Base-by-base conservation (phyloP, 2,329 filamentous ascomycete species). In the Pseudogymnoascus sp. region DNA sequence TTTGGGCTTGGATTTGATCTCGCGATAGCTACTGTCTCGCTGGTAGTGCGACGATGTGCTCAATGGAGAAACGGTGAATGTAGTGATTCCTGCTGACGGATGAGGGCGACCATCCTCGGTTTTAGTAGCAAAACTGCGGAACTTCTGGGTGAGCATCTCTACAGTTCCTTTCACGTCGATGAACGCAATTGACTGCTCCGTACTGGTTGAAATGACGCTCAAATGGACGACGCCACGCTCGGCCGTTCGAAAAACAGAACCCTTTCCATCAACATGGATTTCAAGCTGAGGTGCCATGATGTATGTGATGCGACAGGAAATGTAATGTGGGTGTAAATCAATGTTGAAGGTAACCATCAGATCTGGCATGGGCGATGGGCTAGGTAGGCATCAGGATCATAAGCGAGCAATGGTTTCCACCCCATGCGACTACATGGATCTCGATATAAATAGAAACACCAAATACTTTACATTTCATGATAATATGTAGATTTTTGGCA, bases 191-290 rank as follows among this genome's bases (percentile, higher is more conserved):
- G 43, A 18, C 43, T 53, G 43, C n/a, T 53, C 28, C 2, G 15
- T 39, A 20, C 43, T 37, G 6, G 60, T 63, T 2, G 28, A 59
- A 2, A 58, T 63, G 18, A 67, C 22, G 2, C 18, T 15, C n/a
- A 66, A 60, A n/a, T 61, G 41, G 14, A 67, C 57, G 4, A 65
- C 65, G 35, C 65, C 65, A 2, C 65, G 64, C 28, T 67, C 65
- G 39, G 65, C 65, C 22, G 18, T 64, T 30, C 65, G 65, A 37
- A 64, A 64, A 36, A 64, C 62, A 5, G 65, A 66, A 12, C 60
- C 65, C 0, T 28, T 63, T 14, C 63, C 64, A 15, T 64, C 50
- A 43, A 67, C 65, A 30, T 62, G 36, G 15, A 67, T 65, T 18
- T 66, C 64, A 35, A 66, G 65, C 9, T 63, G 61, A 12, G 65